Conservation (phyloP, 2,329 filamentous ascomycete species). For the Lasiodiplodia citricola region DNA sequence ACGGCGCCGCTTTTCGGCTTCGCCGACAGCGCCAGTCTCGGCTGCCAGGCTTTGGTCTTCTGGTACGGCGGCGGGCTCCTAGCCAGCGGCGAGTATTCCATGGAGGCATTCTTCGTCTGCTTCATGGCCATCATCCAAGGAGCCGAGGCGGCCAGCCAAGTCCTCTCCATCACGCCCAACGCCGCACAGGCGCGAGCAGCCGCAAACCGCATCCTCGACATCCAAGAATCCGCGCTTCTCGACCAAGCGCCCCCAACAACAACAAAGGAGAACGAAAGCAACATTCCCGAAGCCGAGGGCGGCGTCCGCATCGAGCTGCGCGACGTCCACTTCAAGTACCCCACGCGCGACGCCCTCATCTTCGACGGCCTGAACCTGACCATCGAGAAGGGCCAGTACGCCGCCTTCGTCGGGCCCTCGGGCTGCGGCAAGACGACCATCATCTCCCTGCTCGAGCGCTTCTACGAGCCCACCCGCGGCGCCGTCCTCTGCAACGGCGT, state of each 20-base stretch:
- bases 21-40: slow-evolving; percentile 80
- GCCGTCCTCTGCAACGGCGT: slow-evolving; percentile 81
- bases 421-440: slow-evolving; percentile 95
- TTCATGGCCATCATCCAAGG: slow-evolving; percentile 85
- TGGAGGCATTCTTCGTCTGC: slow-evolving; percentile 88
- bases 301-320: slow-evolving; percentile 87
- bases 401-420: slow-evolving; percentile 87
- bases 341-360: slow-evolving; percentile 86
- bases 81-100: slow-evolving; percentile 69
- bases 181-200: slow-evolving; percentile 93
- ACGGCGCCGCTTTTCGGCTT: slow-evolving; percentile 70
- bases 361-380: slow-evolving; percentile 81
- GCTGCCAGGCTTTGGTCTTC: slow-evolving; percentile 80
- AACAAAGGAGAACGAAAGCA: slow-evolving; percentile 70
- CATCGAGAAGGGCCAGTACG: slow-evolving; percentile 78
- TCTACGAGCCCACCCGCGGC: slow-evolving; percentile 87
- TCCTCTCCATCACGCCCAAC: slow-evolving; percentile 89
- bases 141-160: slow-evolving; percentile 82
- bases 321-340: slow-evolving; percentile 93
- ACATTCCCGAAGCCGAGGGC: slow-evolving; percentile 58
- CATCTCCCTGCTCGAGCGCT: slow-evolving; percentile 88
- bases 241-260: slow-evolving; percentile 69
- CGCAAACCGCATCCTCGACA: slow-evolving; percentile 57
- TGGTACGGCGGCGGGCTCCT: slow-evolving; percentile 88
- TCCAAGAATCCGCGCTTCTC: slow-evolving; percentile 74